phyloP scores from a whole-genome alignment of 2,329 filamentous ascomycete genomes.

The Ascochyta koolunga region DNA sequence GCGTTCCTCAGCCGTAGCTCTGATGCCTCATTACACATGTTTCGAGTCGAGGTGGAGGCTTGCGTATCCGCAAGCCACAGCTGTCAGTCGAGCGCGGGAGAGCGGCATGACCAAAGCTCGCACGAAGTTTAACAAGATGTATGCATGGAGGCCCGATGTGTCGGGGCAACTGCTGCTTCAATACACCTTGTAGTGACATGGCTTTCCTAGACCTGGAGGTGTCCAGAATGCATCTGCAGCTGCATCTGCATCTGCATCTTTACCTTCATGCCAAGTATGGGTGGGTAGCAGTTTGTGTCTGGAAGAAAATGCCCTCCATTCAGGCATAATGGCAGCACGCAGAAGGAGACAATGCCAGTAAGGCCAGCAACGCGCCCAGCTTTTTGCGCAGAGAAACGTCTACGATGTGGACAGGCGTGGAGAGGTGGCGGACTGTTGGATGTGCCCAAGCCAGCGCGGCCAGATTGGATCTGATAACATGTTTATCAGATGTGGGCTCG shows the following conservation, averaged over 20 bases:
- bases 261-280: background rate
- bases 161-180: constrained; percentile 2
- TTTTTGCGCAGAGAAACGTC: background rate
- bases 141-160: constrained; percentile 1
- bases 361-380: background rate
- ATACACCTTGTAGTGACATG: background rate
- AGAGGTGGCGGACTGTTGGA: background rate
- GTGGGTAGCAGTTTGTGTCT: background rate
- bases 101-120: background rate
- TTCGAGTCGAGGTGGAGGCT: background rate
- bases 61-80: background rate
- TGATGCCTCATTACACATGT: background rate
- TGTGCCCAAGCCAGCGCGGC: background rate
- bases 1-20: background rate
- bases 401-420: background rate
- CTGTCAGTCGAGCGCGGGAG: background rate
- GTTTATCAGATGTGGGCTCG: constrained; percentile 8
- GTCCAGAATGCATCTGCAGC: background rate
- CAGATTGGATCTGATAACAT: constrained; percentile 5
- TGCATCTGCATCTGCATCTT: background rate
- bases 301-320: background rate
- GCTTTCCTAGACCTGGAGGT: background rate
- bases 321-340: background rate
- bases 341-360: background rate
- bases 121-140: background rate